Evolutionary conservation across 352 stramenopile genomes (phyloP).

Genomic region (Globisporangium cederbergense): DNA sequence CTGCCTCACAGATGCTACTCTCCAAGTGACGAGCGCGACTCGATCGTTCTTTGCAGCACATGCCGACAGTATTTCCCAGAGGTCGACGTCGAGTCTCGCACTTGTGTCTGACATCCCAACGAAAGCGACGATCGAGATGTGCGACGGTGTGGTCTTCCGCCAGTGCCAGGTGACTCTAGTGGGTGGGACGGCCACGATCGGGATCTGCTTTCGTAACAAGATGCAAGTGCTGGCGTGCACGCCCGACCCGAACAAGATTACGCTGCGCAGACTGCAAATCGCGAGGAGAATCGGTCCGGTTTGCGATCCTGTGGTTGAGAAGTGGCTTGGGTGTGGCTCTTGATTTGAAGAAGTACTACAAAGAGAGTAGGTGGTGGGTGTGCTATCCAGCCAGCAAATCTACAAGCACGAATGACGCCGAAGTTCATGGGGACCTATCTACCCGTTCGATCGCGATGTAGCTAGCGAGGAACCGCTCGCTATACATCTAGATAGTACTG

Average conservation of each 20-base stretch:
- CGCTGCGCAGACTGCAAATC: slow-evolving; percentile 20
- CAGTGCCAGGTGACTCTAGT: slow-evolving; percentile 15
- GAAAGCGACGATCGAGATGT: slow-evolving; percentile 23
- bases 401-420: too few relatives aligned
- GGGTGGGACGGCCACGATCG: not conserved
- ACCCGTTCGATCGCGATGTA: too few relatives aligned
- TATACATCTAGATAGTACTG: too few relatives aligned
- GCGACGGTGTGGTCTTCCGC: slow-evolving; percentile 23
- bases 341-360: not conserved
- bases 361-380: too few relatives aligned
- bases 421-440: too few relatives aligned
- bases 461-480: too few relatives aligned
- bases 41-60: slow-evolving; percentile 14
- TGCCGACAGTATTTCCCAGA: slow-evolving; percentile 18
- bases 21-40: slow-evolving; percentile 11
- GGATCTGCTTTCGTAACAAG: slow-evolving; percentile 35
- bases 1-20: slow-evolving; percentile 16
- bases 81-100: not conserved
- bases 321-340: slow-evolving; percentile 11
- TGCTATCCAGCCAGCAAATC: too few relatives aligned
- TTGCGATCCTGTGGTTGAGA: slow-evolving; percentile 5
- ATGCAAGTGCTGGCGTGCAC: slow-evolving; percentile 36
- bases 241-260: slow-evolving; percentile 23
- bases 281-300: not conserved
- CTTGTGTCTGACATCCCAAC: slow-evolving; percentile 20